A percentile compares a stretch with the other conserved stretches of the same genome.
These are phyloP conservation scores for Mycena floridula DNA, from an alignment of 768 basidiomycete genomes.

Conservation along the genomic window DNA sequence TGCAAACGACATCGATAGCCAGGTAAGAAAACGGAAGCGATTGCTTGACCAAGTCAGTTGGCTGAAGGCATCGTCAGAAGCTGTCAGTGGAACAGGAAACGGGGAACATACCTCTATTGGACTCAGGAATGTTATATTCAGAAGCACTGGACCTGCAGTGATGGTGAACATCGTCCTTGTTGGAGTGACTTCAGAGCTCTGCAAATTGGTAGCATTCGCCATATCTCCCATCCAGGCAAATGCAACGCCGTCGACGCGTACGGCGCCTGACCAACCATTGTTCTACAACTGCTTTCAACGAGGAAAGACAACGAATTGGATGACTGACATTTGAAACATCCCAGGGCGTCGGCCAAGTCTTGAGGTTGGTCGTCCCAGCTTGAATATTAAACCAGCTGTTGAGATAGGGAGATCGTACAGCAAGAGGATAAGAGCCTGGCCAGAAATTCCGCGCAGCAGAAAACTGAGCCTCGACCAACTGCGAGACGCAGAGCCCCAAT, in stretches of 20 bases:
- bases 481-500: too few relatives aligned
- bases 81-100: neutral
- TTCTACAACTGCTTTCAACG: neutral
- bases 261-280: slow-evolving; percentile 9
- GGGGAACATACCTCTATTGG: slow-evolving; percentile 12
- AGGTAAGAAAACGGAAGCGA: slow-evolving; percentile 27
- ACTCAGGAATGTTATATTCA: slow-evolving; percentile 7
- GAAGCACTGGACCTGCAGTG: slow-evolving; percentile 1
- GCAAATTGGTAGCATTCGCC: neutral
- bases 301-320: neutral
- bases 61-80: slow-evolving; percentile 1
- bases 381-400: slow-evolving; percentile 7
- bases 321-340: slow-evolving; percentile 6
- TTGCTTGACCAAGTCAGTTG: slow-evolving; percentile 16
- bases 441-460: slow-evolving; percentile 1
- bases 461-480: neutral
- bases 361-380: neutral
- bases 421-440: slow-evolving; percentile 17
- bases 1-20: slow-evolving; percentile 12
- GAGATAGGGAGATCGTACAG: slow-evolving; percentile 19
- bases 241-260: slow-evolving; percentile 8
- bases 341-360: slow-evolving; percentile 10
- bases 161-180: slow-evolving; percentile 5
- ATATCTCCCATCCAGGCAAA: slow-evolving; percentile 7
- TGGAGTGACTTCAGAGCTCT: slow-evolving; percentile 9